These are phyloP conservation scores for Achaetomium macrosporum DNA, from an alignment of 2,329 filamentous ascomycete species.

Conservation along the genomic window DNA sequence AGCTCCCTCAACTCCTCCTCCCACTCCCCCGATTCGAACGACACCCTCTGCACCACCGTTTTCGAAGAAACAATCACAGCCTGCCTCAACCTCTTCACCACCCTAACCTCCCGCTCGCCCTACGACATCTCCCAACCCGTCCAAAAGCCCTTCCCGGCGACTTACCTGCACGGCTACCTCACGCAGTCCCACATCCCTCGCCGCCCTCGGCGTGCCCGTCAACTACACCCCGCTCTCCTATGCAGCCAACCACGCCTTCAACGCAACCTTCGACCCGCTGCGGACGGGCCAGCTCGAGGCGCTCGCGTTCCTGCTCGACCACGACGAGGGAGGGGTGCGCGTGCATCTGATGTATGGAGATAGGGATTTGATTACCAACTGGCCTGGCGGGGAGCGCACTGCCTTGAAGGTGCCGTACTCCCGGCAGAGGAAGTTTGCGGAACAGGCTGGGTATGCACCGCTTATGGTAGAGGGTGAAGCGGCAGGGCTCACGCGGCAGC, in stretches of 20 bases:
- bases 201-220: constrained; percentile 4
- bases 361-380: not conserved
- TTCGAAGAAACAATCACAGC: not conserved
- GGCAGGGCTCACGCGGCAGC: not conserved
- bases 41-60: not conserved
- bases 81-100: not conserved
- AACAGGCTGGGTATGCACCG: not conserved
- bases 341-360: constrained; percentile 2
- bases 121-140: constrained; percentile 1
- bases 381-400: not conserved
- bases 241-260: not conserved
- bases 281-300: not conserved
- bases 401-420: not conserved
- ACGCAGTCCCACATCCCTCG: not conserved
- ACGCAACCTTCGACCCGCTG: not conserved
- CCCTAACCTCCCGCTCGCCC: not conserved
- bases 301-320: not conserved
- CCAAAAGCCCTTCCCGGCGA: not conserved
- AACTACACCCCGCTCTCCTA: not conserved
- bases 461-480: not conserved
- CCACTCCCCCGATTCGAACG: not conserved
- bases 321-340: not conserved
- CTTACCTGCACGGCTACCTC: not conserved
- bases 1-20: not conserved
- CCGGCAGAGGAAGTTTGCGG: not conserved